These are phyloP conservation scores for Citrullus colocynthis DNA, from an alignment of 306 rosid species.

Conservation along the genomic window DNA sequence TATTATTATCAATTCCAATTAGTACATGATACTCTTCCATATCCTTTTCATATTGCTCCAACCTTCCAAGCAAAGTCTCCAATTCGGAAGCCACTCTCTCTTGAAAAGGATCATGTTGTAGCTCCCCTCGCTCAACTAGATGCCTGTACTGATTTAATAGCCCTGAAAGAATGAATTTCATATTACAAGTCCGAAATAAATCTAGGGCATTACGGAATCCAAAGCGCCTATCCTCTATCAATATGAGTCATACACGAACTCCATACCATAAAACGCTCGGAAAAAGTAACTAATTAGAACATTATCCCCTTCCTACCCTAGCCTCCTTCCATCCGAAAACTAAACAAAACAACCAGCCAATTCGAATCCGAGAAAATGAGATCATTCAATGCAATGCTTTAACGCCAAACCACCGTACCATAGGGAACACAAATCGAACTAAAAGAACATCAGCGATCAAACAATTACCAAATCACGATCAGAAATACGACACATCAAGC, in stretches of 20 bases:
- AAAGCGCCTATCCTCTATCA: neutral
- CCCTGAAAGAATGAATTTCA: conserved; percentile 31
- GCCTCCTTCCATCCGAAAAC: neutral
- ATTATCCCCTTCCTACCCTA: neutral
- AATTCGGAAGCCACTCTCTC: conserved; percentile 61
- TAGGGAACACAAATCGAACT: neutral
- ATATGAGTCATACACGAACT: neutral
- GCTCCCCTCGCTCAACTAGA: conserved; percentile 69
- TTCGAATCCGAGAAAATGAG: neutral
- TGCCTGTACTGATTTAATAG: conserved; percentile 45
- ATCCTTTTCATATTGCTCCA: conserved; percentile 74
- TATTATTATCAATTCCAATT: neutral
- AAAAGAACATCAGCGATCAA: neutral
- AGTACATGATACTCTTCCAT: conserved; percentile 82
- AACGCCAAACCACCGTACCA: neutral
- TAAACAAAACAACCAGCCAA: neutral
- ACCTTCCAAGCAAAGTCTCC: conserved; percentile 65
- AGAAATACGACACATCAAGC: neutral
- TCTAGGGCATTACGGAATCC: neutral
- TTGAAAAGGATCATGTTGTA: conserved; percentile 72
- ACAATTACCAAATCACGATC: neutral
- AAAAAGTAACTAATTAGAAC: neutral
- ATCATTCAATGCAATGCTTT: neutral
- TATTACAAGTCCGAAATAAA: neutral
- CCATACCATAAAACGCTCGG: neutral